Evolutionary conservation across 768 basidiomycete genomes (phyloP), one percentile per base, ranked within the genome.

Genomic region (Mycena capillaripes): DNA sequence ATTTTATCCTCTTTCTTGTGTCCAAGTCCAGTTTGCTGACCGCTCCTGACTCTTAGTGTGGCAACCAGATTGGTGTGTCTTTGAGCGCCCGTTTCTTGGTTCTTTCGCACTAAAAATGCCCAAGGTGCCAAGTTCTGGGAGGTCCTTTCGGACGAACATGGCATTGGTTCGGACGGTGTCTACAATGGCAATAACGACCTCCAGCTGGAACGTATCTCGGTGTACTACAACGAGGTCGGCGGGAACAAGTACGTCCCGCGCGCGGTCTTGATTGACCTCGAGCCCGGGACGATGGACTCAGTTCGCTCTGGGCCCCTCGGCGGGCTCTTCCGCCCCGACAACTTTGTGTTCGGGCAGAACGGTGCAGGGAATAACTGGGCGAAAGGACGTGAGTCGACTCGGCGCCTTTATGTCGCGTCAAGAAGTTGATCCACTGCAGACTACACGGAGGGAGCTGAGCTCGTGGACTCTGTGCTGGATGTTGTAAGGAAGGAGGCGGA

Each of bases 341-440:
- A 98, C 90, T 97, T 97, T 80, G 96, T 98, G 78, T 98, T 97
- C 76, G 97, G 97, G 67, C 97, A 99, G 85, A 96, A 92, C 83
- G 97, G 97, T 85, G 97, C 97, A 77, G 97, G 97, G 80, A 98
- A 99, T 91, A 99, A 99, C 88, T 99, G 98, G 98, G 97, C 98
- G 38, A 99, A 99, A 93, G 97, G 97, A 89, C 94, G 94, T 96
- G 62, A 30, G 72, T 74, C 23, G n/a, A 16, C 50, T 38, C 38
- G 16, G n/a, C 44, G 14, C n/a, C n/a, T 65, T 56, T 66, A 55
- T 58, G 60, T 73, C 52, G 60, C 57, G 27, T 68, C 53, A 38
- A 36, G 57, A 42, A 72, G 59, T 72, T 75, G 64, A 74, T 67
- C 30, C 29, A 23, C 44, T 72, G 34, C 70, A 94, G 92, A 96